Evolutionary conservation across 805 yeast genomes (phyloP), one percentile per base, ranked within the genome.

Genomic region (Teunomyces aglyptinius): DNA sequence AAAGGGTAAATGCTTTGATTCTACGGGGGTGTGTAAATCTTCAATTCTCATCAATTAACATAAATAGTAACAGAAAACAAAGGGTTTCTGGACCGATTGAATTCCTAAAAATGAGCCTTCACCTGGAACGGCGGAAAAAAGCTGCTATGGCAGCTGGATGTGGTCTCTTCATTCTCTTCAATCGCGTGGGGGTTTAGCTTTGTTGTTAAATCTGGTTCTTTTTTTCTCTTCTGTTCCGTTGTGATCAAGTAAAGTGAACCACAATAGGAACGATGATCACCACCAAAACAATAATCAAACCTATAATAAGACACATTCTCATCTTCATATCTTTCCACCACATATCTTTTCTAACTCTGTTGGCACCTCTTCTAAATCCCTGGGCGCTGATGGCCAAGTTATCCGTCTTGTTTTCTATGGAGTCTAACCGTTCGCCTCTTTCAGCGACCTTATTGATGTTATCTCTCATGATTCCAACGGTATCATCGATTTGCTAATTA

Each of bases 251-350:
- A 67, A 90, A 91, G 64, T 91, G 96, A 47, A 92, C 89, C 28
- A 88, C 97, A 51, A 94, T 83, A 26, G 98, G 98, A 34, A 92
- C 97, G 55, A 91, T 87, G 47, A 92, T 96, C 46, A 92, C 86
- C 48, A 92, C 70, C 56, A 92, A 70, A 44, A 91, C 82, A 61
- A 92, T 82, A 44, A 94, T 71, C 20, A 85, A 83, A 24, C 85
- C 86, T 41, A 85, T 82, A 49, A 91, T 85, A 48, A 88, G 71
- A 69, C 98, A 92, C 76, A 91, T 73, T 68, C 96, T 85, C 92
- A 94, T 86, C 75, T 94, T 94, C 81, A 94, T 79, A 67, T 92
- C 96, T 70, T 94, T 92, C 87, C 96, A 88, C 98, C 98, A 92
- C 97, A 92, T 92, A 64, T 91, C 96, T 69, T 91, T 92, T 71